phyloP scores from a whole-genome alignment of 2,329 filamentous ascomycete species.

The Chaetomium sp. region DNA sequence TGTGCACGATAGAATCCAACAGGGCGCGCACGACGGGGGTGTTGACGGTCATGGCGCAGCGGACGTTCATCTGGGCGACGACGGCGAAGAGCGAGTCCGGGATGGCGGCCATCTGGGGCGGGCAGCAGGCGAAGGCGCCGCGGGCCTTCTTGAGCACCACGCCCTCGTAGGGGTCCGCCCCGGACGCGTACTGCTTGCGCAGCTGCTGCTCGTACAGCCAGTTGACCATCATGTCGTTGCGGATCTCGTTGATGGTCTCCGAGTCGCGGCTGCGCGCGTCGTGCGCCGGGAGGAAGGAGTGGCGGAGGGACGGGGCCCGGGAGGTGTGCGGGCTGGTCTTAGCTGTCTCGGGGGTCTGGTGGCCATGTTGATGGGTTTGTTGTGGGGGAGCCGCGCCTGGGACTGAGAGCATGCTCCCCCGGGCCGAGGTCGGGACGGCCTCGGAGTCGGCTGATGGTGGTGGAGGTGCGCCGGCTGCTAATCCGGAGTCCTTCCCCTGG shows the following conservation, averaged over 20 bases:
- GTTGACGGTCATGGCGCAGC: conserved; percentile 68
- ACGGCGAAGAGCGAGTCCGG: conserved; percentile 43
- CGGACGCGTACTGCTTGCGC: conserved; percentile 48
- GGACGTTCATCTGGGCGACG: conserved; percentile 45
- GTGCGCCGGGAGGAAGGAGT: conserved; percentile 43
- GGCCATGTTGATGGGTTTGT: conserved; percentile 2
- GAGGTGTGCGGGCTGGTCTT: conserved; percentile 23
- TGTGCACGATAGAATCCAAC: conserved; percentile 48
- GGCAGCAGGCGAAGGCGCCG: conserved; percentile 45
- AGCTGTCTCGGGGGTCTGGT: conserved; percentile 14
- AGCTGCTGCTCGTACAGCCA: conserved; percentile 65
- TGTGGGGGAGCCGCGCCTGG: conserved; percentile 16
- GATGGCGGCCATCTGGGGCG: conserved; percentile 43
- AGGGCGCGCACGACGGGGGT: conserved; percentile 65
- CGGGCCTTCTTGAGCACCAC: conserved; percentile 46
- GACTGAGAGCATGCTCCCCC: conserved; percentile 27
- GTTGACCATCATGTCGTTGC: conserved; percentile 64
- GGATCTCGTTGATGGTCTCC: conserved; percentile 55
- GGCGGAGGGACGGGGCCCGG: conserved; percentile 28
- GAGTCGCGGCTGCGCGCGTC: conserved; percentile 46
- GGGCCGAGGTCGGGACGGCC: conserved; percentile 2
- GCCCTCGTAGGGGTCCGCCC: conserved; percentile 44
- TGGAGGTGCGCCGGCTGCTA: not conserved
- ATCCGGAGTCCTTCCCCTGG: conserved; percentile 2
- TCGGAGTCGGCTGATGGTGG: conserved; percentile 19